phyloP scores from a whole-genome alignment of 371 early-diverging fungal genomes.

The Mortierella sp. region DNA sequence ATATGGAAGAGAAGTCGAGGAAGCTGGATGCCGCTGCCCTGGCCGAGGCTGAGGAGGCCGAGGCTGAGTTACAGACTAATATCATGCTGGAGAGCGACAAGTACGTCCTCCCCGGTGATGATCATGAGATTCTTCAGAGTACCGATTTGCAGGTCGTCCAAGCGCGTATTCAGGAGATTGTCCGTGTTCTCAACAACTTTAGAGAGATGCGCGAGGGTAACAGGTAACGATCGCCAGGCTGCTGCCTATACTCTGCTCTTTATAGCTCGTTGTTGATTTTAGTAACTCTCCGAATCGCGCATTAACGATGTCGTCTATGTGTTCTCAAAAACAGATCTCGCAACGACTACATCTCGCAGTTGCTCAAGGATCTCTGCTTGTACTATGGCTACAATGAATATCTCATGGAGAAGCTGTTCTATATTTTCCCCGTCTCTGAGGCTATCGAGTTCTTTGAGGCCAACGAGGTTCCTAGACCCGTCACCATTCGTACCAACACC shows the following conservation, averaged over 20 bases:
- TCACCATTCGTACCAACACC: slow-evolving; percentile 98
- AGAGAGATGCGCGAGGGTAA: slow-evolving; percentile 83
- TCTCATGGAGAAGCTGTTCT: slow-evolving; percentile 92
- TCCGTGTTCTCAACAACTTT: slow-evolving; percentile 91
- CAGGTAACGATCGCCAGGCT: slow-evolving; percentile 54
- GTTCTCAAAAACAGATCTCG: slow-evolving; percentile 67
- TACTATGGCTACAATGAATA: slow-evolving; percentile 98
- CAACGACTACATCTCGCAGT: slow-evolving; percentile 88
- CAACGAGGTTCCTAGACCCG: slow-evolving; percentile 98
- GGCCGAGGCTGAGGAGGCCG: slow-evolving; percentile 76
- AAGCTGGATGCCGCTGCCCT: slow-evolving; percentile 70
- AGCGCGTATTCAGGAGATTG: slow-evolving; percentile 91
- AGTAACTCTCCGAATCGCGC: neutral
- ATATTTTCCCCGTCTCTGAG: slow-evolving; percentile 93
- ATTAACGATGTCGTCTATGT: neutral
- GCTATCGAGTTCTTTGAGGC: slow-evolving; percentile 99
- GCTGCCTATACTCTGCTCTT: no score
- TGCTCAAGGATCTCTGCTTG: slow-evolving; percentile 87
- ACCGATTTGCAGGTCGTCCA: slow-evolving; percentile 77
- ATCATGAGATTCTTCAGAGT: slow-evolving; percentile 64
- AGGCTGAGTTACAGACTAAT: slow-evolving; percentile 84
- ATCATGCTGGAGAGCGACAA: slow-evolving; percentile 77
- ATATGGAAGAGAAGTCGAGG: slow-evolving; percentile 61
- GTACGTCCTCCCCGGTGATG: slow-evolving; percentile 82
- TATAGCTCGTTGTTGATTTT: no score